These are phyloP conservation scores for Bruguiera hainesii DNA, from an alignment of 441 rosid species.

Conservation along the genomic window DNA sequence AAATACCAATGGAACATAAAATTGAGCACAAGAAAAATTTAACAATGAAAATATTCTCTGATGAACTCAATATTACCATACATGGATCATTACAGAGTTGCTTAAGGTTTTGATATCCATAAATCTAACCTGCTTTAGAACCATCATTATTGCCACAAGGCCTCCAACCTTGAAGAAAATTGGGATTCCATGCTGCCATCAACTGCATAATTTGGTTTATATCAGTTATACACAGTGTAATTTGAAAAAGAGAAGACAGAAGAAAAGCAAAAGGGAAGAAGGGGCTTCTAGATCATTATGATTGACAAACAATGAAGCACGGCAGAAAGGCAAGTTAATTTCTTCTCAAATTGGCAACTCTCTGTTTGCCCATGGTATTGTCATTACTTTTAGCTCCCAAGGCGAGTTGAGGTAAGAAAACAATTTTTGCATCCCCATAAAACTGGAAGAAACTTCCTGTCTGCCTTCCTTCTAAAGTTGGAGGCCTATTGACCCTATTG, in stretches of 20 bases:
- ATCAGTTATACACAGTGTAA: conserved; percentile 13
- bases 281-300: background rate
- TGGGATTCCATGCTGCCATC: conserved; percentile 64
- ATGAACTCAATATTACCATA: too few relatives aligned
- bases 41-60: background rate
- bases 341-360: too few relatives aligned
- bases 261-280: background rate
- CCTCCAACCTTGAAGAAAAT: conserved; percentile 55
- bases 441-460: too few relatives aligned
- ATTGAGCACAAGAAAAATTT: background rate
- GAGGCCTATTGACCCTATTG: too few relatives aligned
- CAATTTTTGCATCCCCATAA: too few relatives aligned
- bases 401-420: too few relatives aligned
- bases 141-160: conserved; percentile 46
- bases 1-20: background rate
- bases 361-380: too few relatives aligned
- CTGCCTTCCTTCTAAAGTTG: too few relatives aligned
- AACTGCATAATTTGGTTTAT: conserved; percentile 49
- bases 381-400: too few relatives aligned
- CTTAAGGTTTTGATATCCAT: background rate
- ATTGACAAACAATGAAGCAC: too few relatives aligned
- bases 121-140: conserved; percentile 54
- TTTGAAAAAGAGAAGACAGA: background rate
- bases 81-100: conserved; percentile 1
- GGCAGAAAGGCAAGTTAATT: too few relatives aligned